Percentiles rank a stretch among this genome's conserved stretches.
These are phyloP conservation scores for Aspergillus ochraceus DNA, from an alignment of 2,329 filamentous ascomycete species.

Conservation along the genomic window DNA sequence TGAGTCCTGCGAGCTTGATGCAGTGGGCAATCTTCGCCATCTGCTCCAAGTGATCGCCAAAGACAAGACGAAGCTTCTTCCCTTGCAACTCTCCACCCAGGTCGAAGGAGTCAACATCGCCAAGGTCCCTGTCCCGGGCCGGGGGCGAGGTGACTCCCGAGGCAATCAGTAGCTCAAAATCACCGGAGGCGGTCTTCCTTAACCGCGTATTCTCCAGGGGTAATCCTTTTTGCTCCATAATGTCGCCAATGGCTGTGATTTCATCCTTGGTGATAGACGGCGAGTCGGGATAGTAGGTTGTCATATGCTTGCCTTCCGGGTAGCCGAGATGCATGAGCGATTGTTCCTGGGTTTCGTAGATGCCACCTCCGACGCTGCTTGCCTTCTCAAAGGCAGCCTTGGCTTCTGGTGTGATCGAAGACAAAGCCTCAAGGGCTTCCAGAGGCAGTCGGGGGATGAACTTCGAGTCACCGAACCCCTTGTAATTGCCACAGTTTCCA, in stretches of 20 bases:
- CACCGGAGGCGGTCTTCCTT: conserved; percentile 62
- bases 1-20: conserved; percentile 66
- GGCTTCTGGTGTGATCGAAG: conserved; percentile 59
- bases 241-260: conserved; percentile 70
- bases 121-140: conserved; percentile 65
- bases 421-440: conserved; percentile 64
- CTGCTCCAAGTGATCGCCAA: conserved; percentile 71
- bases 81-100: conserved; percentile 63
- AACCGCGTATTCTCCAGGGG: conserved; percentile 75
- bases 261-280: conserved; percentile 72
- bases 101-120: conserved; percentile 62
- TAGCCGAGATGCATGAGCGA: conserved; percentile 75
- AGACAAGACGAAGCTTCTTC: conserved; percentile 69
- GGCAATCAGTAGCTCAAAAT: conserved; percentile 73
- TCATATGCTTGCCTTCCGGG: conserved; percentile 72
- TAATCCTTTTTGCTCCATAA: conserved; percentile 70
- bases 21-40: conserved; percentile 68
- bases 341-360: conserved; percentile 67
- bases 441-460: conserved; percentile 72
- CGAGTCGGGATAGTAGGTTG: conserved; percentile 79
- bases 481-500: conserved; percentile 81
- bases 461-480: conserved; percentile 82
- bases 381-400: conserved; percentile 66
- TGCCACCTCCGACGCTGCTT: conserved; percentile 57
- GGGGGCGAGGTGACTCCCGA: conserved; percentile 65